Base-by-base conservation (phyloP, 306 rosid genomes). In the Chamaecrista fasciculata region DNA sequence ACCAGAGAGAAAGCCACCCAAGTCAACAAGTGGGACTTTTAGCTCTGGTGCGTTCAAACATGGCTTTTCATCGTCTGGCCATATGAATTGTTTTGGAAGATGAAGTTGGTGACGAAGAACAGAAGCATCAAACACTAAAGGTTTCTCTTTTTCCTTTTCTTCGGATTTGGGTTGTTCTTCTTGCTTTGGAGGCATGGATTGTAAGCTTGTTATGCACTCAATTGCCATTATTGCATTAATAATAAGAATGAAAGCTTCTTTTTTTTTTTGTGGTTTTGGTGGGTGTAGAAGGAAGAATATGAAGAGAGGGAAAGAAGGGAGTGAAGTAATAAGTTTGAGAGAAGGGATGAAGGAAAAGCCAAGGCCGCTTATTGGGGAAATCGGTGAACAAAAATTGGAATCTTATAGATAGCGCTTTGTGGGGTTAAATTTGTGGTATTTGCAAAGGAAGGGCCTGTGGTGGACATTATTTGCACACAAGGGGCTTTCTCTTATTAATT, bases 11-110 rank as follows among this genome's bases (percentile, higher is more conserved):
- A 95, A 95, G 0, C 85, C 84, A 0, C 74, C 65, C 51, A 91
- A 55, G 81, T 95, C 89, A 47, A 95, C 73, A 23, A 80, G 77
- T 15, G 97, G 93, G 60, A 89, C 96, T 25, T 59, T 64, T 5
- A 95, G 91, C 16, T 89, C 91, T 0, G 89, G 85, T 3, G 77
- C 80, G 15, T 76, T 34, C 9, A 60, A 25, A 66, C 80, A 68
- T 10, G 95, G 99, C 64, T 84, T 90, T 26, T 95, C 99, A 2
- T 84, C 78, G 49, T 95, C 99, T 0, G 97, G 97, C 99, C 99
- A 95, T 28, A 91, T 83, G 76, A 91, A 95, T 31, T 95, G 92
- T 8, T 40, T n/a, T 7, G 99, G 99, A 8, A 95, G 84, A 56
- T 76, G 61, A 0, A 72, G 36, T 58, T 86, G 76, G 84, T 81